phyloP scores from a whole-genome alignment of 2,329 filamentous ascomycete genomes.

The Peltaster fructicola region DNA sequence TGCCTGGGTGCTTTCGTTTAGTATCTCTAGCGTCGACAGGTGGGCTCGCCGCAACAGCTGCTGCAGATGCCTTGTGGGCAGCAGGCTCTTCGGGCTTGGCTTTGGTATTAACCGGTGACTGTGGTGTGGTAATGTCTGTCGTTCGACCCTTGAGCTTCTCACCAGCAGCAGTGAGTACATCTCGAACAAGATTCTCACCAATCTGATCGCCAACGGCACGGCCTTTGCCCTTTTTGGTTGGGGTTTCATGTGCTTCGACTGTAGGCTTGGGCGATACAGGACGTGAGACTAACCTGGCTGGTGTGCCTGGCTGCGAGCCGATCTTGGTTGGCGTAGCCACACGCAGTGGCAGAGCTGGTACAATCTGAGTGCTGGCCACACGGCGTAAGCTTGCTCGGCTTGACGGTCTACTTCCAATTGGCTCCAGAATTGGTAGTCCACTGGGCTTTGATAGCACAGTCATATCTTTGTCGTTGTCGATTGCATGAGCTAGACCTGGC shows the following conservation, averaged over 20 bases:
- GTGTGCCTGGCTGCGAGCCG: constrained; percentile 20
- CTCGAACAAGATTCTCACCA: not conserved
- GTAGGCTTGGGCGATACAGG: constrained; percentile 7
- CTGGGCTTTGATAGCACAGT: constrained; percentile 15
- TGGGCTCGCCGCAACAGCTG: not conserved
- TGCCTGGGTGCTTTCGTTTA: constrained; percentile 26
- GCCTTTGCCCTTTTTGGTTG: constrained; percentile 7
- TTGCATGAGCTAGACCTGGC: constrained; percentile 25
- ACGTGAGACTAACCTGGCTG: constrained; percentile 10
- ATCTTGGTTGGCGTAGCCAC: no score
- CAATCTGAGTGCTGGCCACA: constrained; percentile 14
- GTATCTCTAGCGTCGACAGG: no score
- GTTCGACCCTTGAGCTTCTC: no score
- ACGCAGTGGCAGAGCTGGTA: constrained; percentile 23
- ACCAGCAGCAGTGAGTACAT: no score
- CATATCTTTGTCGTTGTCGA: no score
- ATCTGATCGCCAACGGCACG: constrained; percentile 1
- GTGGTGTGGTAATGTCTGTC: not conserved
- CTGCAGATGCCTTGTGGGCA: not conserved
- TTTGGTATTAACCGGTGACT: constrained; percentile 2
- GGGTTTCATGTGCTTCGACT: constrained; percentile 6
- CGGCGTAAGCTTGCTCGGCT: constrained; percentile 19
- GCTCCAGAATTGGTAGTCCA: constrained; percentile 13
- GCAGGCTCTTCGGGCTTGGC: not conserved
- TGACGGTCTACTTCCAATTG: constrained; percentile 11